phyloP scores from a whole-genome alignment of 2,329 filamentous ascomycete genomes.

The Cadophora malorum region DNA sequence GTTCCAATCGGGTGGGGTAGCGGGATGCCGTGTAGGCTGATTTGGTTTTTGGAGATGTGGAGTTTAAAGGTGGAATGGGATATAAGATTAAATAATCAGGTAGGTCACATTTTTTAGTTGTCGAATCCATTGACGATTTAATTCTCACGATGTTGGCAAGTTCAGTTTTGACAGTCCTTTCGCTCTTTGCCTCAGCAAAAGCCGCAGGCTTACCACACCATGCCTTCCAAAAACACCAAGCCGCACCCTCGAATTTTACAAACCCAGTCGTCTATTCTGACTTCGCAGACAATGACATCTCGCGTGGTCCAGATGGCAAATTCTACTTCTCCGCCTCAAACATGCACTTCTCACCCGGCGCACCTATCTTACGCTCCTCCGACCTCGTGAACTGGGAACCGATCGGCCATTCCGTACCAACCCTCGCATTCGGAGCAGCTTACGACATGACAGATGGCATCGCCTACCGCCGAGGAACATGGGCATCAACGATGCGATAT shows the following conservation, averaged over 20 bases:
- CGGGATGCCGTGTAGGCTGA: not conserved
- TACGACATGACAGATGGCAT: constrained; percentile 53
- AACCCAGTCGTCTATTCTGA: constrained; percentile 7
- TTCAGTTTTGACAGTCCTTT: not conserved
- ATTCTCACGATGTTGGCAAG: too few species aligned
- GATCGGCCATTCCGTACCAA: constrained; percentile 53
- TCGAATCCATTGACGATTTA: too few species aligned
- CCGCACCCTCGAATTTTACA: not conserved
- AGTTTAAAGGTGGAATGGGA: not conserved
- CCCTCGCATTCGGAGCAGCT: constrained; percentile 52
- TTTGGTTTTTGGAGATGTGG: not conserved
- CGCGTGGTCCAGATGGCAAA: constrained; percentile 5
- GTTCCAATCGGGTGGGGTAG: not conserved
- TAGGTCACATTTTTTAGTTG: too few species aligned
- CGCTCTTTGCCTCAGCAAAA: not conserved
- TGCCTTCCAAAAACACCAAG: not conserved
- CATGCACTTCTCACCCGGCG: constrained; percentile 61
- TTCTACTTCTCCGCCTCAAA: constrained; percentile 64
- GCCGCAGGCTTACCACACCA: not conserved
- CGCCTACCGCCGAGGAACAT: constrained; percentile 61
- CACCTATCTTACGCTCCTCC: constrained; percentile 60
- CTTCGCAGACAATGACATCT: constrained; percentile 9
- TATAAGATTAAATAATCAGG: too few species aligned
- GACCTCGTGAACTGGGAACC: constrained; percentile 61
- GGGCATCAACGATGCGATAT: constrained; percentile 61